Evolutionary conservation across 1,284 basidiomycete species (phyloP).

Genomic region (Rhodotorula sp.): DNA sequence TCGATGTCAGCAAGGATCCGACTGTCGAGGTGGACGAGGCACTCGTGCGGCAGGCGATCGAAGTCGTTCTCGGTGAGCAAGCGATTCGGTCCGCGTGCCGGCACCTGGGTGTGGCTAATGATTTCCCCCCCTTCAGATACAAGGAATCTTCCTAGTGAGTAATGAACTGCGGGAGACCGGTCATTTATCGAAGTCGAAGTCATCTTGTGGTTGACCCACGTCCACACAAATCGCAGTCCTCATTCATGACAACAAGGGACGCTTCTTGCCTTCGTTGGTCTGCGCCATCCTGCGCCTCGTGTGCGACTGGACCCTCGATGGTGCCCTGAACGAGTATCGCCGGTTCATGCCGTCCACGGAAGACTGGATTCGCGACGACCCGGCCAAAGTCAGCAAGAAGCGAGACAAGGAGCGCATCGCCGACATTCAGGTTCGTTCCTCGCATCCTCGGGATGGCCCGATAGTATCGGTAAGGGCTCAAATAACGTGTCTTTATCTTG

Average conservation of each 20-base stretch:
- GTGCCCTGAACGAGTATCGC: constrained; percentile 32
- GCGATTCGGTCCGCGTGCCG: background rate
- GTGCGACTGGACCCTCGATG: constrained; percentile 32
- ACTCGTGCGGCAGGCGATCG: constrained; percentile 23
- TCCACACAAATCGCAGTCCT: constrained; percentile 19
- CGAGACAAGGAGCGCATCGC: constrained; percentile 34
- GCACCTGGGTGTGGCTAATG: background rate
- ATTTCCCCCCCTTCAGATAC: constrained; percentile 4
- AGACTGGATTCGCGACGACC: constrained; percentile 19
- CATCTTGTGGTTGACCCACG: background rate
- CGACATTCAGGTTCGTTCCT: constrained; percentile 27
- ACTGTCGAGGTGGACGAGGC: constrained; percentile 29
- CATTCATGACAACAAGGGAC: constrained; percentile 42
- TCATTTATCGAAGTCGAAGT: too few species aligned
- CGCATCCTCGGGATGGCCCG: background rate
- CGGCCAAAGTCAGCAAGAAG: constrained; percentile 16
- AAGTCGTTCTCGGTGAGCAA: constrained; percentile 25
- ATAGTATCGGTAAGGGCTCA: too few species aligned
- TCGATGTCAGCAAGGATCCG: constrained; percentile 38
- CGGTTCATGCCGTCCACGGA: constrained; percentile 32
- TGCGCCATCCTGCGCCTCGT: constrained; percentile 27
- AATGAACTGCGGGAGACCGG: background rate
- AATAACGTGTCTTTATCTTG: too few species aligned
- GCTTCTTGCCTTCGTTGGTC: constrained; percentile 34
- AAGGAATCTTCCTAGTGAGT: constrained; percentile 35